Evolutionary conservation across 768 basidiomycete genomes (phyloP), one percentile per base, ranked within the genome.

Genomic region (Trametopsis cervina): DNA sequence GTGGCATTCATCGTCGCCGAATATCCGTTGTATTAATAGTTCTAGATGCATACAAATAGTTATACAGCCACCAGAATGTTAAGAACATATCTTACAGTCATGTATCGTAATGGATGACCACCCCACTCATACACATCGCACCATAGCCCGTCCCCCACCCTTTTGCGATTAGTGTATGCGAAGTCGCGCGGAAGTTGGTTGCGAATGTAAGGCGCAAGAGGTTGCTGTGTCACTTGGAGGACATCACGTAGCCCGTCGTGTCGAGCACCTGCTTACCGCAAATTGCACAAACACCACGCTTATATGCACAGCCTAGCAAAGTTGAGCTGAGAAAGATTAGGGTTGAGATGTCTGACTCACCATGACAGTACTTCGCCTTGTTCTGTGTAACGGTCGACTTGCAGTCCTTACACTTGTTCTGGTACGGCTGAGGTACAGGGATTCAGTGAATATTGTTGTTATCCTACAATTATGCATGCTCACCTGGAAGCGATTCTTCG

Each of bases 241-340:
- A 88, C 89, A 92, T 92, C 43, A 76, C 78, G 62, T 90, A 91
- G 57, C 85, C 80, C 5, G 79, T 77, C 6, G 86, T 92, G 63
- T 92, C 89, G 23, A 91, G 73, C 50, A 92, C 87, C 61, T 83
- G 72, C 61, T 89, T 91, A 54, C 89, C 89, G 55, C 89, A 92
- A 68, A 91, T 90, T 40, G 87, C 79, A 58, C 89, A 92, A 33
- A 87, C 64, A 11, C 89, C 89, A 60, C 87, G 88, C 72, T 84
- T 89, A 55, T 51, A 29, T 38, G 47, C 40, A 43, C 3, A 36
- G 17, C 10, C 12, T 4, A n/a, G 33, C 9, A 23, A 13, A 24
- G 21, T 21, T 5, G 20, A 53, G n/a, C 46, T 17, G 41, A 45
- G 36, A 41, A 45, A 26, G 36, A n/a, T n/a, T n/a, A n/a, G n/a